Evolutionary conservation across 2,329 filamentous ascomycete species (phyloP), one percentile per base, ranked within the genome.

Genomic region (Mycocentrospora acerina): DNA sequence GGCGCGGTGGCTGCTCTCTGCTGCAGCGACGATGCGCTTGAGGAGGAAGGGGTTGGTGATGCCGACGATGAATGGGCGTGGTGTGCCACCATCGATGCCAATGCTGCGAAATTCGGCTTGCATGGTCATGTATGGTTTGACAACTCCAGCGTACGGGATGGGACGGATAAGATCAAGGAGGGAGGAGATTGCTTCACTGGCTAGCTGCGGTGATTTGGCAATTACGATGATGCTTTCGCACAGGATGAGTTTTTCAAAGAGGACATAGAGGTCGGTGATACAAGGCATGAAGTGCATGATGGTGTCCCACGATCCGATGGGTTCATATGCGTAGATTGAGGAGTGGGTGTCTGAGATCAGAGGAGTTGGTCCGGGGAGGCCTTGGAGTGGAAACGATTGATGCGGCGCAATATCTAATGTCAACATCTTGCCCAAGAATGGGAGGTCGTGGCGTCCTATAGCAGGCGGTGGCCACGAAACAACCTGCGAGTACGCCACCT

Each of bases 111-210:
- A 69, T 18, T 70, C 67, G 9, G 67, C 65, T 48, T 71, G 68
- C 68, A 71, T 71, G 24, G 67, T 70, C 54, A 70, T 59, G 45
- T 71, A 71, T 9, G 68, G 67, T 37, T 65, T 65, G 19, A 64
- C 51, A 2, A 64, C 57, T 10, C 68, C 68, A 25, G 67, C 67
- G 33, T 67, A 71, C 2, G 68, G 68, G 9, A 71, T 55, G 9
- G 68, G 68, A 16, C 60, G 60, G 31, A 70, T 59, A 11, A 71
- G 54, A 35, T 71, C 68, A 10, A 68, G 46, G 18, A 70, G 50
- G 12, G 62, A 66, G 24, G 67, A 69, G 8, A 71, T 59, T 19
- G 64, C 59, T 42, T 71, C 67, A 40, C 64, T 69, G 29, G 66
- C 67, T 3, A 68, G 40, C 34, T 70, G 68, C 3, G 68, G 68